Evolutionary conservation across 2,329 filamentous ascomycete species (phyloP).

Genomic region (Diaporthe batatas): DNA sequence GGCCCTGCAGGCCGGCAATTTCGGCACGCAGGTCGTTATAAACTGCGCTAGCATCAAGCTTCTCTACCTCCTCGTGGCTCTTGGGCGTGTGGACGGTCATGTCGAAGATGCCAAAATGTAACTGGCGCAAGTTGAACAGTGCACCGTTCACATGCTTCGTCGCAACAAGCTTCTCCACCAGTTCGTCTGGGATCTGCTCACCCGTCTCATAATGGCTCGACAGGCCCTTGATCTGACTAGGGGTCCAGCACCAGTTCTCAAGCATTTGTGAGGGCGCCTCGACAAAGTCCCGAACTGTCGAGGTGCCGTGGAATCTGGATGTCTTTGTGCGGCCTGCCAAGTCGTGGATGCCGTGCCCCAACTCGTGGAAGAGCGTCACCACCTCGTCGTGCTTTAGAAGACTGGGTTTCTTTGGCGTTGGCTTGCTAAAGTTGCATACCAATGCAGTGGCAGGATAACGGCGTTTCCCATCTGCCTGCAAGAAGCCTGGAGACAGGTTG

Average conservation of each 20-base stretch:
- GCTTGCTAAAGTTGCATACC: constrained; percentile 89
- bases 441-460: constrained; percentile 83
- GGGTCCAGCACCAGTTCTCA: constrained; percentile 82
- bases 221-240: constrained; percentile 73
- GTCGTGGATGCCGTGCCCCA: constrained; percentile 79
- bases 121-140: constrained; percentile 81
- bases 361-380: constrained; percentile 84
- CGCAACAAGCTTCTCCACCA: constrained; percentile 79
- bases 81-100: constrained; percentile 83
- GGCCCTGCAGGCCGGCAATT: constrained; percentile 80
- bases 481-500: constrained; percentile 80
- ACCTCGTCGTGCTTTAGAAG: constrained; percentile 87
- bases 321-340: constrained; percentile 73
- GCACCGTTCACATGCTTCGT: constrained; percentile 87
- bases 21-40: constrained; percentile 82
- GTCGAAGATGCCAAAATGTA: constrained; percentile 86
- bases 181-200: constrained; percentile 78
- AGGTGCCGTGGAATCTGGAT: constrained; percentile 76
- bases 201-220: constrained; percentile 80
- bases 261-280: constrained; percentile 81
- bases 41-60: constrained; percentile 72
- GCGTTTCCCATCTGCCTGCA: constrained; percentile 74
- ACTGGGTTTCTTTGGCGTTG: constrained; percentile 80
- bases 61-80: constrained; percentile 76
- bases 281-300: constrained; percentile 76